phyloP scores from a whole-genome alignment of 202 grass and related monocot species.

The Bolboschoenoplectus hybrid region DNA sequence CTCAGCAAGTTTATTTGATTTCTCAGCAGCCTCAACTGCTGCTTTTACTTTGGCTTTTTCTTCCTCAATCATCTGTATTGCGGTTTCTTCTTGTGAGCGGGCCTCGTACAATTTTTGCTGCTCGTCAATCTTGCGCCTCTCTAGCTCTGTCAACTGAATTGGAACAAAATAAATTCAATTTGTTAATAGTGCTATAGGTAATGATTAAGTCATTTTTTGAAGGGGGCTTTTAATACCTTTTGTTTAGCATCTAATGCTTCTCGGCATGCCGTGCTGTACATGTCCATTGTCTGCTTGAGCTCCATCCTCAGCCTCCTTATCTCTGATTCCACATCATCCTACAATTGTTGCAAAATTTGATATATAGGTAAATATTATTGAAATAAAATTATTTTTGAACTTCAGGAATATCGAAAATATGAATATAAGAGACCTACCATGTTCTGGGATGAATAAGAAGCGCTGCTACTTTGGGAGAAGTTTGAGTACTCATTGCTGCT shows the following conservation, averaged over 20 bases:
- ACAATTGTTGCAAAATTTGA: background rate
- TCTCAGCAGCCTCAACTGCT: slow-evolving; percentile 63
- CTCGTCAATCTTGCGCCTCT: slow-evolving; percentile 73
- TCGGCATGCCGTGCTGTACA: slow-evolving; percentile 95
- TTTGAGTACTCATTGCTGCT: slow-evolving; percentile 57
- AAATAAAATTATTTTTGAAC: slow-evolving; percentile 15
- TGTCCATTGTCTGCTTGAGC: slow-evolving; percentile 96
- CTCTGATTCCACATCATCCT: slow-evolving; percentile 94
- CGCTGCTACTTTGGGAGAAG: slow-evolving; percentile 61
- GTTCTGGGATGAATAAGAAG: slow-evolving; percentile 59
- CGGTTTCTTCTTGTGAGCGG: slow-evolving; percentile 59
- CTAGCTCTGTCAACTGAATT: slow-evolving; percentile 62
- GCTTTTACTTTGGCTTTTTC: slow-evolving; percentile 65
- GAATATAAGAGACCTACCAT: slow-evolving; percentile 36
- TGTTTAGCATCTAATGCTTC: slow-evolving; percentile 74
- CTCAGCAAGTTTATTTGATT: slow-evolving; percentile 64
- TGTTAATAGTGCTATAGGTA: background rate
- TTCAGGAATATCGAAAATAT: background rate
- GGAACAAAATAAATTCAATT: slow-evolving; percentile 1
- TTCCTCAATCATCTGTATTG: slow-evolving; percentile 63
- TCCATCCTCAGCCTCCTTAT: slow-evolving; percentile 79
- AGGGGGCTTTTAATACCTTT: slow-evolving; percentile 44
- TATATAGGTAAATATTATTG: slow-evolving; percentile 13
- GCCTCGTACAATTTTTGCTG: slow-evolving; percentile 51
- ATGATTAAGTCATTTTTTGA: background rate